Conservation (phyloP, 441 rosid species). For the Erysimum cheiri region DNA sequence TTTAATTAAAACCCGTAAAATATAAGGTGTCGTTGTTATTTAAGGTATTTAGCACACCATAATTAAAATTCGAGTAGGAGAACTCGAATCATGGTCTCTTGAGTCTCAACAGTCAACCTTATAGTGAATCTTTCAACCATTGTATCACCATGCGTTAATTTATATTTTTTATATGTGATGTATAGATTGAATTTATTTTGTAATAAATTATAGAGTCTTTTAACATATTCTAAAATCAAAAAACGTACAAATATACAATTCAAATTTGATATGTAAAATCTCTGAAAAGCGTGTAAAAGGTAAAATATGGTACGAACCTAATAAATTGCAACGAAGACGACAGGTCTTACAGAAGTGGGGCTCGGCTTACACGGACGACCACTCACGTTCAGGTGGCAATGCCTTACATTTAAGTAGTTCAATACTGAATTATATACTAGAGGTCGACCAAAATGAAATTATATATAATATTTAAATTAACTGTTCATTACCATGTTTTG, state of each 20-base stretch:
- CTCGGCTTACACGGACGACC: constrained; percentile 43
- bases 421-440: constrained; percentile 7
- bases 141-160: no score
- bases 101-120: no score
- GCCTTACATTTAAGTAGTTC: constrained; percentile 27
- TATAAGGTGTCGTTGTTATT: no score
- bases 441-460: constrained; percentile 13
- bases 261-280: constrained; percentile 9
- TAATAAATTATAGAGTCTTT: neutral
- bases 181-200: no score
- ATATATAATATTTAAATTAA: neutral
- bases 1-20: no score
- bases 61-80: no score
- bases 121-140: no score
- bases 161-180: no score
- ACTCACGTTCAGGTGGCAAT: constrained; percentile 38
- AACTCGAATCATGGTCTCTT: no score
- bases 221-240: neutral
- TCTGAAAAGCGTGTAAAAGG: constrained; percentile 26
- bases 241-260: constrained; percentile 5
- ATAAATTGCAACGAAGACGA: constrained; percentile 43
- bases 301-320: constrained; percentile 34
- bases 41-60: no score
- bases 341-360: constrained; percentile 38
- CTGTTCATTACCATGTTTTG: constrained; percentile 29